Base-by-base conservation (phyloP, 352 stramenopile species). In the Phytophthora ohioensis region DNA sequence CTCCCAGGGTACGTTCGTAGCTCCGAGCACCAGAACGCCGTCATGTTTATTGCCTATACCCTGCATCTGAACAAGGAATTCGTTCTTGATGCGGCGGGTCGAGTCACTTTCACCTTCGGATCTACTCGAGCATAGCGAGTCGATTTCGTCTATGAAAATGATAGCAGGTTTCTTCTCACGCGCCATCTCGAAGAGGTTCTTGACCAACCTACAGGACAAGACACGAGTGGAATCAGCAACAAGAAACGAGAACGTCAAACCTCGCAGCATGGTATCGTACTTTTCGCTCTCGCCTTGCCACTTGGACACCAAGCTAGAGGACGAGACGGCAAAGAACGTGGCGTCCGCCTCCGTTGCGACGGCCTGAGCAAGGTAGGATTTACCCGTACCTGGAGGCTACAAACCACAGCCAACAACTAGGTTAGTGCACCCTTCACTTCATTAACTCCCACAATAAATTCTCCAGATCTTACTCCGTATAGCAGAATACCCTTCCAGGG, bases 1-100 rank as follows among this genome's bases (percentile, higher is more conserved):
- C 64, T 99, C 97, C 97, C 97, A 99, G 21, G 98, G 98, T 27
- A 99, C 93, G 80, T 99, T 99, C 11, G 98, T 99, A 13, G 98
- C 98, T 32, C 94, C 97, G 48, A 99, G 90, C 7, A 99, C 95
- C 32, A 99, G 77, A 51, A 99, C 88, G 9, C 95, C 90, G 43
- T 94, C 90, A 63, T 97, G 82, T 2, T 94, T 85, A 43, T 97
- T 93, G 11, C 88, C 91, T 2, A 99, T 94, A 31, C 98, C 97
- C 77, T 99, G 97, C 88, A 99, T 97, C 72, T 99, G 97, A 30
- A 99, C 95, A 56, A 99, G 91, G 58, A 99, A 99, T 81, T 99
- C 97, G 9, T 97, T 99, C 74, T 99, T 99, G 67, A 99, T 98
- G 58, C 97, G 86, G 57, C 98, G 78, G 6, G 96, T 95, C 5